Conservation (phyloP, 345 rosid genomes). For the Euphorbia tirucalli region DNA sequence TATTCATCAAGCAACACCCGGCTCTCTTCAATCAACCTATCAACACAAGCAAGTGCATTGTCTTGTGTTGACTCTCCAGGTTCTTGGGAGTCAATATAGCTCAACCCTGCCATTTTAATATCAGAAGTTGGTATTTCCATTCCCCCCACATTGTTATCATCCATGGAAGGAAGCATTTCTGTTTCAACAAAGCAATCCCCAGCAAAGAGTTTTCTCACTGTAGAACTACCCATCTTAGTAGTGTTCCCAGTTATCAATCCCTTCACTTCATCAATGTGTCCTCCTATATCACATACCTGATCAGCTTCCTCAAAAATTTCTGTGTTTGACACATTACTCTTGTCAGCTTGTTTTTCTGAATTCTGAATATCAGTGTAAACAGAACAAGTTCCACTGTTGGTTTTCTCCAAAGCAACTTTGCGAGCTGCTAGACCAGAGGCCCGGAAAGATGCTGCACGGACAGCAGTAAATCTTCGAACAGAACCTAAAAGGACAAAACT, state of each 20-base stretch:
- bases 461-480: slow-evolving; percentile 54
- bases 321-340: slow-evolving; percentile 23
- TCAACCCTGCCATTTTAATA: slow-evolving; percentile 45
- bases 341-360: slow-evolving; percentile 32
- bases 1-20: slow-evolving; percentile 42
- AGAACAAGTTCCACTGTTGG: slow-evolving; percentile 28
- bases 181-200: slow-evolving; percentile 38
- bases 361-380: slow-evolving; percentile 25
- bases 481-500: slow-evolving; percentile 34
- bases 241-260: slow-evolving; percentile 29
- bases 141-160: slow-evolving; percentile 24
- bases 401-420: slow-evolving; percentile 21
- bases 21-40: slow-evolving; percentile 59
- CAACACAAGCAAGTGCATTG: slow-evolving; percentile 70
- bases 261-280: slow-evolving; percentile 24
- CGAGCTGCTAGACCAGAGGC: slow-evolving; percentile 63
- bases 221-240: slow-evolving; percentile 30
- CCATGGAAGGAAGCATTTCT: slow-evolving; percentile 14
- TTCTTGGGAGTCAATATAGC: slow-evolving; percentile 83
- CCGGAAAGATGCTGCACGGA: slow-evolving; percentile 68
- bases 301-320: slow-evolving; percentile 33
- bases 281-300: slow-evolving; percentile 25
- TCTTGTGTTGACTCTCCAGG: slow-evolving; percentile 80
- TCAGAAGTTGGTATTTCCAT: slow-evolving; percentile 34
- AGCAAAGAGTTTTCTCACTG: slow-evolving; percentile 60